A percentile compares a stretch with the other conserved stretches of the same genome.
phyloP scores from a whole-genome alignment of 2,329 filamentous ascomycete genomes.

The Aureobasidium sp. region DNA sequence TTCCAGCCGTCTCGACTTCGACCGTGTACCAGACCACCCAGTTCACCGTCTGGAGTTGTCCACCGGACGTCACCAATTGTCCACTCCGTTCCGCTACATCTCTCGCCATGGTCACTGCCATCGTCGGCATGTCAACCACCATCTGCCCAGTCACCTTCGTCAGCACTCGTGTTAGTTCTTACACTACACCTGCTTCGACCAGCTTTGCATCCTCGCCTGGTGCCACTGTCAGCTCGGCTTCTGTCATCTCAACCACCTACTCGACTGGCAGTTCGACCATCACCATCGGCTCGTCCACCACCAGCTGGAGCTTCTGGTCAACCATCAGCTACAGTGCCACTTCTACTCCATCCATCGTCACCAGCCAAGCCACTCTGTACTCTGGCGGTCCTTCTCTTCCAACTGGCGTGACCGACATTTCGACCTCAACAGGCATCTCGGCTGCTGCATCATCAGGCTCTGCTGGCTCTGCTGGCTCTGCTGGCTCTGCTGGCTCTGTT shows the following conservation, averaged over 20 bases:
- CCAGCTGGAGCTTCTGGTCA: slow-evolving; percentile 3
- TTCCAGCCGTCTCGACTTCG: slow-evolving; percentile 33
- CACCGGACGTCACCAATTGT: slow-evolving; percentile 33
- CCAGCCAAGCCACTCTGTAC: slow-evolving; percentile 8
- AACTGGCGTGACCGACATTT: not conserved
- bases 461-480: too few relatives aligned
- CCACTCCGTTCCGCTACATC: slow-evolving; percentile 27
- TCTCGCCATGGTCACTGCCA: slow-evolving; percentile 31
- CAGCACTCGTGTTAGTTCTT: slow-evolving; percentile 13
- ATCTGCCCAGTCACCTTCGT: slow-evolving; percentile 36
- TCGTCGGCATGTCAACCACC: slow-evolving; percentile 36
- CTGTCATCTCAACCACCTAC: slow-evolving; percentile 10
- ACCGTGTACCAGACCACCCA: slow-evolving; percentile 37
- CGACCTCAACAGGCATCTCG: not conserved
- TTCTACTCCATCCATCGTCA: not conserved
- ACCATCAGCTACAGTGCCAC: slow-evolving; percentile 7
- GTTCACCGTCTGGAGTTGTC: slow-evolving; percentile 37
- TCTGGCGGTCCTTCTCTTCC: slow-evolving; percentile 4
- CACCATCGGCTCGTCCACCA: not conserved
- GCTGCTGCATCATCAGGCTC: not conserved
- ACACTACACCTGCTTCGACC: slow-evolving; percentile 15
- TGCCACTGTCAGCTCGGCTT: slow-evolving; percentile 7
- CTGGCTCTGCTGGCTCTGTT: not conserved
- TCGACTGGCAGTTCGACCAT: slow-evolving; percentile 10
- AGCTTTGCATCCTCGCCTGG: slow-evolving; percentile 12